These are phyloP conservation scores for Dactylis glomerata DNA, from an alignment of 176 grass and related monocot species.

Conservation along the genomic window DNA sequence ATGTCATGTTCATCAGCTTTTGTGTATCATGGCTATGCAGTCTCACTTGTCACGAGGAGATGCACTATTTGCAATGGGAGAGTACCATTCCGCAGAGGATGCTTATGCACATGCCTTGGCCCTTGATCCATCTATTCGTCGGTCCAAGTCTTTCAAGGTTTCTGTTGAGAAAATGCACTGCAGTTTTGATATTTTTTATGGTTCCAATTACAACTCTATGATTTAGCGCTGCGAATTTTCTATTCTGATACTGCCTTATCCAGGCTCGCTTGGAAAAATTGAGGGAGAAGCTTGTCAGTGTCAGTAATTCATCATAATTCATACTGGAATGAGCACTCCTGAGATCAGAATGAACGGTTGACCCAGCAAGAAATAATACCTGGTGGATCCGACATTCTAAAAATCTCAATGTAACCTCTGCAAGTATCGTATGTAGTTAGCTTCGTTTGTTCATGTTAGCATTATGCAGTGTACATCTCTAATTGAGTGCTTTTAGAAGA, in stretches of 20 bases:
- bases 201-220: background rate
- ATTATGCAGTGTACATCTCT: background rate
- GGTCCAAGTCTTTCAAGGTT: constrained; percentile 91
- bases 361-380: background rate
- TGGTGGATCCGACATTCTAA: background rate
- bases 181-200: background rate
- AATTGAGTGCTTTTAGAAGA: background rate
- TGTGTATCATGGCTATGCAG: constrained; percentile 37
- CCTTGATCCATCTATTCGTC: constrained; percentile 69
- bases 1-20: background rate
- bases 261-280: constrained; percentile 68
- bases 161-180: background rate
- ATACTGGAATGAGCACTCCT: background rate
- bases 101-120: constrained; percentile 68
- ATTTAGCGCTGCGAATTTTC: background rate
- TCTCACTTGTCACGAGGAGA: constrained; percentile 77
- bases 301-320: constrained; percentile 30
- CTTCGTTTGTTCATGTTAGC: constrained; percentile 3
- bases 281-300: constrained; percentile 46
- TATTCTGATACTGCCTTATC: constrained; percentile 33
- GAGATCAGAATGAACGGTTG: constrained; percentile 1
- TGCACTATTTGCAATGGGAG: constrained; percentile 53
- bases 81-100: constrained; percentile 49
- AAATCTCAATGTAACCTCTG: background rate
- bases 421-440: background rate